phyloP scores from a whole-genome alignment of 1,284 basidiomycete genomes.

The Ceratobasidium sp. region DNA sequence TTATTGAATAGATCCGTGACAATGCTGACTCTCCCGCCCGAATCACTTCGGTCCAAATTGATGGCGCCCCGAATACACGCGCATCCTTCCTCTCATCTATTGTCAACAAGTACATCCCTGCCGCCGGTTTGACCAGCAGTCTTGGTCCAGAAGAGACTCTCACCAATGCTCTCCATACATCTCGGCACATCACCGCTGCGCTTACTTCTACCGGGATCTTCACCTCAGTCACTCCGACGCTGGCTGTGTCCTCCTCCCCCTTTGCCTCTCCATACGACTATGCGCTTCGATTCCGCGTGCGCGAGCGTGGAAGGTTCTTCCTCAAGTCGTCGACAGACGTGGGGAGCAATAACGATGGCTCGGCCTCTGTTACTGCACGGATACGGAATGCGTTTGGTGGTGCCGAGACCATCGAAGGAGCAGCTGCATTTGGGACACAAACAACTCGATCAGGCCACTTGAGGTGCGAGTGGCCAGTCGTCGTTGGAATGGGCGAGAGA shows the following conservation, averaged over 20 bases:
- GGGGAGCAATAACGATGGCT: constrained; percentile 85
- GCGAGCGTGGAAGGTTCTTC: constrained; percentile 80
- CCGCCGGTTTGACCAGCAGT: constrained; percentile 45
- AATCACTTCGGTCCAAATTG: constrained; percentile 78
- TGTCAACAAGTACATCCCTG: constrained; percentile 67
- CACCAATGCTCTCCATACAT: constrained; percentile 69
- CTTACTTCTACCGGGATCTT: constrained; percentile 79
- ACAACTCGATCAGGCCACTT: constrained; percentile 78
- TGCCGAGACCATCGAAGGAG: constrained; percentile 87
- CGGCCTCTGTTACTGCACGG: constrained; percentile 73
- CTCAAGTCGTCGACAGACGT: constrained; percentile 90
- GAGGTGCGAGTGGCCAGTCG: constrained; percentile 60
- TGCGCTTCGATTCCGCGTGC: constrained; percentile 86
- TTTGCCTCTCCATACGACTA: constrained; percentile 68
- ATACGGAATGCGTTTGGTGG: constrained; percentile 91
- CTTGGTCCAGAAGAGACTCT: constrained; percentile 55
- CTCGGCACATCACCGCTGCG: constrained; percentile 68
- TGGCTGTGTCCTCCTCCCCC: constrained; percentile 68
- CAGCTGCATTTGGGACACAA: constrained; percentile 84
- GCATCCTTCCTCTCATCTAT: constrained; percentile 80
- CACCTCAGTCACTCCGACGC: constrained; percentile 68
- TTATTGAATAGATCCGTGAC: constrained; percentile 72
- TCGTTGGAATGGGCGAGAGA: constrained; percentile 14
- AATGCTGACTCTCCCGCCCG: constrained; percentile 67
- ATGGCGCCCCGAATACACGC: constrained; percentile 77